Base-by-base conservation (phyloP, 352 stramenopile genomes). In the Thraustochytrium sp. region DNA sequence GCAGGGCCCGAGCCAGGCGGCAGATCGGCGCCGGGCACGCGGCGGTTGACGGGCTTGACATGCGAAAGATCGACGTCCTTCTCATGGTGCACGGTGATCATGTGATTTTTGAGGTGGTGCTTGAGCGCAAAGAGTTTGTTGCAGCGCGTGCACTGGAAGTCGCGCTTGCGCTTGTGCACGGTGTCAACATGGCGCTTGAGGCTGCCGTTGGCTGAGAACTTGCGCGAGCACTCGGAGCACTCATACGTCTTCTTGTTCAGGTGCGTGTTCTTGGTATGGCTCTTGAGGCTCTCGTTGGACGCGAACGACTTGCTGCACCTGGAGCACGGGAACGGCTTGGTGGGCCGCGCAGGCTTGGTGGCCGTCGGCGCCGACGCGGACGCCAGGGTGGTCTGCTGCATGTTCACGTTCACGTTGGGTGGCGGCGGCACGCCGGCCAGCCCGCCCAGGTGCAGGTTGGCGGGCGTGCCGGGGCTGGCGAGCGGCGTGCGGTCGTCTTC, bases 61-160 rank as follows among this genome's bases (percentile, higher is more conserved):
- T 49, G 23, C 11, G 59, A 72, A 3, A 72, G 59, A 44, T 72
- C 59, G 36, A 72, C 59, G 59, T 72, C 37, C 56, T 82, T 82
- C 8, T 82, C 53, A 11, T 82, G 74, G 74, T 82, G 74, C 21
- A 82, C 74, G 51, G 74, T 82, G 26, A 82, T 48, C 37, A 51
- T 54, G 74, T 82, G 74, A 51, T 82, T 82, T 34, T 82, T 82
- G 74, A 82, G 74, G 56, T 82, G 74, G 34, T 82, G 74, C 56
- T 82, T 82, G 53, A 82, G 56, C n/a, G 74, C 74, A 54, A 82
- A 82, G 74, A 37, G 65, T 37, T 82, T 82, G 37, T 34, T 23
- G 74, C 74, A 82, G 31, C 65, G 23, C n/a, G n/a, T 9, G 74
- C 74, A 82, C 9, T 73, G 37, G 49, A 82, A 82, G 11, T 82